A percentile compares a stretch with the other conserved stretches of the same genome.
These are phyloP conservation scores for Colletotrichum nymphaeae DNA, from an alignment of 2,329 filamentous ascomycete genomes.

Conservation along the genomic window DNA sequence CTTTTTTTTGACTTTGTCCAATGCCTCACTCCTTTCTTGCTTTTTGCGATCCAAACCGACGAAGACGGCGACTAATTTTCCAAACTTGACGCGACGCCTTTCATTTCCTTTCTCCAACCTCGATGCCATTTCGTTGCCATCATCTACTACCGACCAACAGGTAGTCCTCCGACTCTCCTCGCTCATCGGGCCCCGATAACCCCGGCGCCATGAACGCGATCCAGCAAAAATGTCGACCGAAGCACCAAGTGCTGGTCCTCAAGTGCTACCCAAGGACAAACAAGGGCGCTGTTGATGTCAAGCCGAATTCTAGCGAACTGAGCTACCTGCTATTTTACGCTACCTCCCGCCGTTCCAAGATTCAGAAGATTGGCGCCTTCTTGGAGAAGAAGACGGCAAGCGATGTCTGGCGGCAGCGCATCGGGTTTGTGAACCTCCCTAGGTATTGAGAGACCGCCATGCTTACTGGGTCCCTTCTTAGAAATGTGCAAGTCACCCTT, in stretches of 20 bases:
- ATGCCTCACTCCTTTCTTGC: constrained; percentile 30
- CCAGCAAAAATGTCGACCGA: constrained; percentile 81
- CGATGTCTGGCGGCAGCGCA: constrained; percentile 89
- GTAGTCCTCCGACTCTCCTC: constrained; percentile 16
- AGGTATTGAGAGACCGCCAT: not conserved
- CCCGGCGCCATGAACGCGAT: constrained; percentile 69
- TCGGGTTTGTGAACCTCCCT: constrained; percentile 71
- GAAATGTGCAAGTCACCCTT: constrained; percentile 93
- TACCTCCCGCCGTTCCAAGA: constrained; percentile 91
- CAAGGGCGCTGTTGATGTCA: constrained; percentile 91
- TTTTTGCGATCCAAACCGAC: constrained; percentile 31
- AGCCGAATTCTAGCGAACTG: constrained; percentile 95
- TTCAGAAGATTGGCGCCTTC: constrained; percentile 95
- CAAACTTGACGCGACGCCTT: constrained; percentile 16
- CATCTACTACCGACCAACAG: constrained; percentile 24
- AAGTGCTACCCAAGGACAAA: constrained; percentile 96
- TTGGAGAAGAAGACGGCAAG: constrained; percentile 92
- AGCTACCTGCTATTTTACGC: constrained; percentile 98
- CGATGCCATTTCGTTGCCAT: constrained; percentile 31
- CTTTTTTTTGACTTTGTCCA: constrained; percentile 25
- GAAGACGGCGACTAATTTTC: constrained; percentile 17
- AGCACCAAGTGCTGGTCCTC: constrained; percentile 95
- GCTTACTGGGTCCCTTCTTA: constrained; percentile 46
- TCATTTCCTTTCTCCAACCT: constrained; percentile 20
- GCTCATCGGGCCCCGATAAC: constrained; percentile 33